Base-by-base conservation (phyloP, 2,329 filamentous ascomycete genomes). In the Mycosphaerelloides madeirae region DNA sequence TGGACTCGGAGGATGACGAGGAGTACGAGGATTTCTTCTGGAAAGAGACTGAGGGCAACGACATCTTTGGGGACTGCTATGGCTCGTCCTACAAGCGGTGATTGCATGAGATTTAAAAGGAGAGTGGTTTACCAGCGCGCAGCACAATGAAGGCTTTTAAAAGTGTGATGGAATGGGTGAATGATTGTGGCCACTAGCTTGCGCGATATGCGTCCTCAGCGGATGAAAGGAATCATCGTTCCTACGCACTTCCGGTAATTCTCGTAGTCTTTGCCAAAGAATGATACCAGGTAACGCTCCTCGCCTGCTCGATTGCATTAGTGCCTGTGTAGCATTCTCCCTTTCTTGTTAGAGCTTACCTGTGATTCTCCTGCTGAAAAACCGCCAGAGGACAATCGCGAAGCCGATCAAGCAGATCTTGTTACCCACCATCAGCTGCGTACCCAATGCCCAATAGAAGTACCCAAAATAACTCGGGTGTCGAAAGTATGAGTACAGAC, bases 381-480 rank as follows among this genome's bases (percentile, higher is more conserved):
- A 98, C 48, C 71, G 75, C 87, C 87, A 96, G 55, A 98, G 66
- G 13, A 94, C 84, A 6, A 76, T 65, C 0, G 79, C 68, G 70
- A 95, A 97, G 2, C 69, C 85, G 6, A 83, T 55, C 45, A 94
- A 80, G 64, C 88, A 95, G 2, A 95, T 54, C 7, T 78, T 68
- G 67, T 98, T 98, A 14, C 91, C 91, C 52, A 96, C 74, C 43
- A 95, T 80, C 33, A 97, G 62, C 73, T 98, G 93, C 11, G 90
- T 95, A 4, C 93, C 93, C n/a, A 97, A 62, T 0, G 87, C 88
- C 91, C 91, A 98, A 82, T 89, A 97, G 68, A 95, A 98, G 72
- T 96, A 98, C 3, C 91, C 93, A 71, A 97, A 96, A 68, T 98
- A 98, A 47, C 85, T 85, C 11, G 93, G 93, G 66, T 98, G 93